Conservation (phyloP, 2,329 filamentous ascomycete genomes). For the Ascosphaera aggregata region DNA sequence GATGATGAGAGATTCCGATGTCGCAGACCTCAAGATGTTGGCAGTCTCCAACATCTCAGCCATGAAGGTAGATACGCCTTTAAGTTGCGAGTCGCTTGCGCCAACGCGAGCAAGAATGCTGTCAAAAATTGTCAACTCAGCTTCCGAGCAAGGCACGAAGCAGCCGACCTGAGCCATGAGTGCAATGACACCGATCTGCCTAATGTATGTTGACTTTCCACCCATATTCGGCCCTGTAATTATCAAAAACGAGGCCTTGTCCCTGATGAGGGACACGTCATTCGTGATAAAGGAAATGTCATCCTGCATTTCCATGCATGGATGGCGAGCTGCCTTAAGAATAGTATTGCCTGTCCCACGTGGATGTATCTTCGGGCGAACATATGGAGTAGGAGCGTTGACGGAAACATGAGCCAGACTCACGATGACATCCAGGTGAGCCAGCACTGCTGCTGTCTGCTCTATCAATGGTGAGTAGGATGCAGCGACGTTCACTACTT, state of each 20-base stretch:
- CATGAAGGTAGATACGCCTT: conserved; percentile 98
- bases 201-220: conserved; percentile 94
- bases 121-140: conserved; percentile 89
- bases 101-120: conserved; percentile 90
- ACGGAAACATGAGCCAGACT: conserved; percentile 83
- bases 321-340: conserved; percentile 82
- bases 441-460: conserved; percentile 63
- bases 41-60: conserved; percentile 98
- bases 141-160: conserved; percentile 79
- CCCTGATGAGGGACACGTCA: conserved; percentile 60
- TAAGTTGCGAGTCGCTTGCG: conserved; percentile 87
- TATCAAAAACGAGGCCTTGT: conserved; percentile 71
- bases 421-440: conserved; percentile 86
- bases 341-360: conserved; percentile 74
- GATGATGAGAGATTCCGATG: conserved; percentile 86
- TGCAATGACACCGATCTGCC: conserved; percentile 88
- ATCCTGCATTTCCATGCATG: conserved; percentile 97
- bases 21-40: conserved; percentile 94
- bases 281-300: conserved; percentile 98
- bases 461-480: conserved; percentile 91
- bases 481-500: conserved; percentile 80
- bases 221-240: conserved; percentile 99
- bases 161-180: conserved; percentile 94
- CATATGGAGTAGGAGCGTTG: conserved; percentile 78
- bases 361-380: conserved; percentile 71